phyloP scores from a whole-genome alignment of 768 basidiomycete genomes.

The Lactifluus subvellereus region DNA sequence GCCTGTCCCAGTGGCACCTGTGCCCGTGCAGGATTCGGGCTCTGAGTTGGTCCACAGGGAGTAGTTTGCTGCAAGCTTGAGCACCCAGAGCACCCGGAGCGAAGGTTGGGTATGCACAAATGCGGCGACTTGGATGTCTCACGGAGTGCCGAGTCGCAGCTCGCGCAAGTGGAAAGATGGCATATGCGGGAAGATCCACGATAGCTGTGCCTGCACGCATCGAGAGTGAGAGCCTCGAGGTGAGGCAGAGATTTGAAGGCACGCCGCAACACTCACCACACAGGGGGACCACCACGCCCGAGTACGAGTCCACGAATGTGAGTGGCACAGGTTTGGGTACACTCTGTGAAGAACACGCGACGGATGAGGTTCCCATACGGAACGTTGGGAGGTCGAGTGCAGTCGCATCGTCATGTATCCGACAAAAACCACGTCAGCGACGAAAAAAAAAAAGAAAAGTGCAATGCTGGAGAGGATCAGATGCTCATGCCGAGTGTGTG shows the following conservation, averaged over 20 bases:
- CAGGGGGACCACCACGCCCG: slow-evolving; percentile 29
- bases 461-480: no score
- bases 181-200: slow-evolving; percentile 42
- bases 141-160: slow-evolving; percentile 42
- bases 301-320: slow-evolving; percentile 34
- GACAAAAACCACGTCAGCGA: no score
- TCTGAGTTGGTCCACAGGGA: not conserved
- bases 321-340: slow-evolving; percentile 25
- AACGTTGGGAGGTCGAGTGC: no score
- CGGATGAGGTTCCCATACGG: no score
- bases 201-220: slow-evolving; percentile 28
- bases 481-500: no score
- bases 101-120: slow-evolving; percentile 46
- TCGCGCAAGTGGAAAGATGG: slow-evolving; percentile 45
- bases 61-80: slow-evolving; percentile 13
- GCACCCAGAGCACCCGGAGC: slow-evolving; percentile 36
- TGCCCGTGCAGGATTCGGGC: not conserved
- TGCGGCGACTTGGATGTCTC: slow-evolving; percentile 41
- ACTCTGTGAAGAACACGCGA: no score
- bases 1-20: not conserved
- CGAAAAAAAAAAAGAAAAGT: no score
- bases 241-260: slow-evolving; percentile 42
- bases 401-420: no score
- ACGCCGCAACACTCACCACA: slow-evolving; percentile 42
- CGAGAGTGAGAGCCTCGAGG: slow-evolving; percentile 41